phyloP scores from a whole-genome alignment of 768 basidiomycete species.

The Mycena vulgaris region DNA sequence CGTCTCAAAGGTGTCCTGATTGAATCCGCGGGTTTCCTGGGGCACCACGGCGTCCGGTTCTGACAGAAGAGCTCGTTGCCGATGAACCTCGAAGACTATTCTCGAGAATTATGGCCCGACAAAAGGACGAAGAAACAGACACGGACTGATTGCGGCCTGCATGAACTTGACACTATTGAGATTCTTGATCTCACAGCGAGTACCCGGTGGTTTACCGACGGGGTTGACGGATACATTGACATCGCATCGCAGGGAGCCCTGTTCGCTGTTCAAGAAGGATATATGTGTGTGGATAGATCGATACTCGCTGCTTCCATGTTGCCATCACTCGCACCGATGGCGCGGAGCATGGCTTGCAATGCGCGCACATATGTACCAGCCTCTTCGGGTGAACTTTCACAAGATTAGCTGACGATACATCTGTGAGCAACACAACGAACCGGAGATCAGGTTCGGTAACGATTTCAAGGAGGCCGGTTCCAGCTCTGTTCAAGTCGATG shows the following conservation, averaged over 20 bases:
- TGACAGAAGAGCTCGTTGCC: conserved; percentile 77
- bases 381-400: conserved; percentile 81
- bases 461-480: conserved; percentile 93
- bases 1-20: conserved; percentile 87
- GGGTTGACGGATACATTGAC: conserved; percentile 94
- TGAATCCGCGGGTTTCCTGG: conserved; percentile 94
- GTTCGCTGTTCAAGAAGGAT: conserved; percentile 2
- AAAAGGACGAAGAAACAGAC: not conserved
- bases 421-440: conserved; percentile 51
- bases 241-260: conserved; percentile 97
- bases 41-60: conserved; percentile 59
- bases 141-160: conserved; percentile 86
- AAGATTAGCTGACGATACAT: conserved; percentile 44
- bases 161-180: conserved; percentile 93
- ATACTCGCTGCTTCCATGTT: conserved; percentile 93
- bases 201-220: conserved; percentile 74
- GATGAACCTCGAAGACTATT: conserved; percentile 85
- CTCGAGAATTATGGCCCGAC: not conserved
- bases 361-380: conserved; percentile 89
- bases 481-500: conserved; percentile 94
- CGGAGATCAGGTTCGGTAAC: conserved; percentile 94
- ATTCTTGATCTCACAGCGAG: conserved; percentile 97
- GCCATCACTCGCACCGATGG: conserved; percentile 91
- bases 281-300: not conserved
- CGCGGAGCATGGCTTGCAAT: conserved; percentile 85